These are phyloP conservation scores for Tetrastigma voinierianum DNA, from an alignment of 164 flowering plant species.

Conservation along the genomic window DNA sequence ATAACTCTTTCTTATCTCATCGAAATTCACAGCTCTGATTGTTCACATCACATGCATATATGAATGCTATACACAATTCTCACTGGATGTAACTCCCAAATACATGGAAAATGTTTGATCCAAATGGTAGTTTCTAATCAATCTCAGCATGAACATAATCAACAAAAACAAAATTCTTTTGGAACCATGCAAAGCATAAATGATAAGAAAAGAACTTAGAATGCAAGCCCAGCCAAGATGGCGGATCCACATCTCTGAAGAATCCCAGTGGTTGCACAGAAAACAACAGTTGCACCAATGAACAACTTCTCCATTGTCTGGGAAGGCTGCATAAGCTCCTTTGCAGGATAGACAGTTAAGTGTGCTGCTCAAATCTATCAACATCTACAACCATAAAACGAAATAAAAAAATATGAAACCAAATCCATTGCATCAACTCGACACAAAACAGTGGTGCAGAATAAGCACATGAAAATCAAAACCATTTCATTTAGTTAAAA, in stretches of 20 bases:
- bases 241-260: slow-evolving; percentile 56
- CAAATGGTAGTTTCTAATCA: slow-evolving; percentile 31
- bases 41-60: too few species aligned
- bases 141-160: slow-evolving; percentile 92
- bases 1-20: too few species aligned
- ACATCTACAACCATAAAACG: slow-evolving; percentile 54
- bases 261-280: slow-evolving; percentile 66
- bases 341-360: slow-evolving; percentile 87
- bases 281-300: slow-evolving; percentile 54
- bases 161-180: slow-evolving; percentile 78
- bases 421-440: not conserved
- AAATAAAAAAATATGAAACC: not conserved
- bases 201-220: slow-evolving; percentile 49
- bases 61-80: too few species aligned
- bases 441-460: not conserved
- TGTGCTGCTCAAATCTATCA: slow-evolving; percentile 95
- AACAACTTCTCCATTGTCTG: slow-evolving; percentile 59
- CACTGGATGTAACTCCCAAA: too few species aligned
- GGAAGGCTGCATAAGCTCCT: slow-evolving; percentile 57
- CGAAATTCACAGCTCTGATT: too few species aligned
- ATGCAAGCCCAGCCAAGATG: slow-evolving; percentile 61
- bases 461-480: not conserved
- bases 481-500: not conserved
- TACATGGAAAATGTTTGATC: too few species aligned
- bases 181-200: slow-evolving; percentile 52